These are phyloP conservation scores for Pseudonectria foliicola DNA, from an alignment of 2,329 filamentous ascomycete species.

Conservation along the genomic window DNA sequence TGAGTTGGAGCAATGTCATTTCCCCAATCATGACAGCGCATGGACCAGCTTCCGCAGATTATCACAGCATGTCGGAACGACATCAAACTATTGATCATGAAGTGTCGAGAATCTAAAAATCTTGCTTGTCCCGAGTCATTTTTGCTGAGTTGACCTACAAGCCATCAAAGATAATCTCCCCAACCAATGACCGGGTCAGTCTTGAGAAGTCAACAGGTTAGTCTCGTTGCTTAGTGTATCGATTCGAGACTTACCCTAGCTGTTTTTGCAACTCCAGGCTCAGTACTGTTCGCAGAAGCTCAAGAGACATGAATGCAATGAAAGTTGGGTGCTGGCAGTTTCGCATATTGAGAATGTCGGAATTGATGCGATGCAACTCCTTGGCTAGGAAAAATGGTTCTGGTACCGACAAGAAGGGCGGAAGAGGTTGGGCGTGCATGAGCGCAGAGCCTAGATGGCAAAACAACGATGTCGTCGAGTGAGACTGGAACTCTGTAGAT, in stretches of 20 bases:
- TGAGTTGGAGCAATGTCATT: too few species aligned
- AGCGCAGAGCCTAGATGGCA: slow-evolving; percentile 7
- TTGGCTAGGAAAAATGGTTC: slow-evolving; percentile 4
- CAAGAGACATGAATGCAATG: slow-evolving; percentile 7
- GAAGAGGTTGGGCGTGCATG: slow-evolving; percentile 4
- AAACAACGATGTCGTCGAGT: slow-evolving; percentile 4
- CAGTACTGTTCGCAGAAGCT: slow-evolving; percentile 6
- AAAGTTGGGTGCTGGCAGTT: slow-evolving; percentile 4
- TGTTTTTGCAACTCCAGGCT: slow-evolving; percentile 8
- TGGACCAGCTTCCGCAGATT: too few species aligned
- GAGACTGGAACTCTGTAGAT: slow-evolving; percentile 3
- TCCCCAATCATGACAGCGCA: too few species aligned
- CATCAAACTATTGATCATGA: too few species aligned
- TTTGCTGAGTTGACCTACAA: too few species aligned
- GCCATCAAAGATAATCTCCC: too few species aligned
- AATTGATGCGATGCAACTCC: slow-evolving; percentile 1
- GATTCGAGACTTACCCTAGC: slow-evolving; percentile 2
- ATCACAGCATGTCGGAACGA: too few species aligned
- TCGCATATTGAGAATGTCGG: slow-evolving; percentile 2
- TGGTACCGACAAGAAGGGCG: slow-evolving; percentile 3
- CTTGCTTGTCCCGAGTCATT: too few species aligned
- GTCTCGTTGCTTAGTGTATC: too few species aligned
- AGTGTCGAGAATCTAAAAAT: too few species aligned
- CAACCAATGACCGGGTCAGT: too few species aligned
- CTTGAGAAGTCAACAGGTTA: too few species aligned